phyloP scores from a whole-genome alignment of 371 early-diverging fungal genomes.

The Mucor saturninus region DNA sequence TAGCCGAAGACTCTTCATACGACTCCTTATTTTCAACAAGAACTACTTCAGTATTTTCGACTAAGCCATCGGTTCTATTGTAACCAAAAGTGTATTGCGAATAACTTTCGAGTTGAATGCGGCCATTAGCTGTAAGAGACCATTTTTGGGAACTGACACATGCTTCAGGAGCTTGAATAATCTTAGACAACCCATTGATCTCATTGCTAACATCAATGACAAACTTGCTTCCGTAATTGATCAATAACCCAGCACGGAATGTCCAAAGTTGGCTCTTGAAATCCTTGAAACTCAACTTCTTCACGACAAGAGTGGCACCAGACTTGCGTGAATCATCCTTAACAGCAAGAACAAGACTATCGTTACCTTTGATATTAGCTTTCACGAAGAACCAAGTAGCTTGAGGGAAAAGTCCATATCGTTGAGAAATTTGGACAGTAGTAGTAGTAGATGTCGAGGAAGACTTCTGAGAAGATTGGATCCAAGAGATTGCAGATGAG shows the following conservation, averaged over 20 bases:
- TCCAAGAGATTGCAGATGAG: slow-evolving; percentile 33
- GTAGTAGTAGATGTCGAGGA: slow-evolving; percentile 18
- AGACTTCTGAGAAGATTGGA: slow-evolving; percentile 25
- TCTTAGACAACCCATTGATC: slow-evolving; percentile 19
- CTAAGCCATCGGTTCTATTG: slow-evolving; percentile 12
- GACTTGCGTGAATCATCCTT: slow-evolving; percentile 18
- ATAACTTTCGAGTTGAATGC: slow-evolving; percentile 42
- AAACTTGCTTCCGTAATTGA: slow-evolving; percentile 57
- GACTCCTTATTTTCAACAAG: slow-evolving; percentile 13
- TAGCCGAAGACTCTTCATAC: slow-evolving; percentile 9
- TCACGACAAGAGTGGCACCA: slow-evolving; percentile 25
- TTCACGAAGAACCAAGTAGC: slow-evolving; percentile 49
- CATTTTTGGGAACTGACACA: slow-evolving; percentile 40
- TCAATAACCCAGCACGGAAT: slow-evolving; percentile 51
- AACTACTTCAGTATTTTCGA: slow-evolving; percentile 13
- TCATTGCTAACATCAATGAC: slow-evolving; percentile 44
- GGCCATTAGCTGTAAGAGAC: slow-evolving; percentile 44
- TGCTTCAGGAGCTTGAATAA: slow-evolving; percentile 32
- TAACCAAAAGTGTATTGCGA: slow-evolving; percentile 33
- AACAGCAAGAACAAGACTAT: slow-evolving; percentile 39
- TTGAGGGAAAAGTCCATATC: slow-evolving; percentile 42
- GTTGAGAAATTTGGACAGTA: slow-evolving; percentile 10
- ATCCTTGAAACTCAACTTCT: slow-evolving; percentile 40
- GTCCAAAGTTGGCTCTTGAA: slow-evolving; percentile 58
- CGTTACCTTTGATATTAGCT: slow-evolving; percentile 20